Percentiles rank a stretch among this genome's conserved stretches.
These are phyloP conservation scores for Mycena sp. DNA, from an alignment of 1,284 basidiomycete species.

Conservation along the genomic window DNA sequence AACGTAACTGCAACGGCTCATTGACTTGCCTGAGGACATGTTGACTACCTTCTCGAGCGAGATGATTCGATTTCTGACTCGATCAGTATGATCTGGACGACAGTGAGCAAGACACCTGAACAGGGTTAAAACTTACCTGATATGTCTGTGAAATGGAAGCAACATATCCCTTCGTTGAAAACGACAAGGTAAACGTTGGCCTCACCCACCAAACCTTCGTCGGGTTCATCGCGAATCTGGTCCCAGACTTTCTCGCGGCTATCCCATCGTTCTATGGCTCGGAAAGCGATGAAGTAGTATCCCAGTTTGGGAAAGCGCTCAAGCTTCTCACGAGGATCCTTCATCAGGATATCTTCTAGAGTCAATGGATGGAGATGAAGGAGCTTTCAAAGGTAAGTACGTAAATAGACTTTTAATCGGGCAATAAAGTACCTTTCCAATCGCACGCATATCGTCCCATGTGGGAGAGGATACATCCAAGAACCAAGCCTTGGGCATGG, in stretches of 20 bases:
- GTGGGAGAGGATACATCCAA: slow-evolving; percentile 91
- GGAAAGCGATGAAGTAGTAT: slow-evolving; percentile 93
- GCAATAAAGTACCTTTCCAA: slow-evolving; percentile 74
- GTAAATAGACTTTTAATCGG: background rate
- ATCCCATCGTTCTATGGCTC: slow-evolving; percentile 77
- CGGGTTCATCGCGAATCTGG: slow-evolving; percentile 24
- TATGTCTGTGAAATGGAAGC: slow-evolving; percentile 96
- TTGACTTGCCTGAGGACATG: slow-evolving; percentile 72
- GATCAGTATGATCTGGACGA: slow-evolving; percentile 89
- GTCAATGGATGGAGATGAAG: slow-evolving; percentile 94
- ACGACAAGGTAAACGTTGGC: slow-evolving; percentile 92
- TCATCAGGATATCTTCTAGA: slow-evolving; percentile 94
- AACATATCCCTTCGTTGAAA: slow-evolving; percentile 79
- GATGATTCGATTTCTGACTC: slow-evolving; percentile 78
- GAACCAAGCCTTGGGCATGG: slow-evolving; percentile 80
- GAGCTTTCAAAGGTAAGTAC: slow-evolving; percentile 58
- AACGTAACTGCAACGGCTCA: background rate
- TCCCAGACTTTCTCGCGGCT: slow-evolving; percentile 46
- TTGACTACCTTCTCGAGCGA: slow-evolving; percentile 65
- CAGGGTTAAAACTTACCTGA: slow-evolving; percentile 66
- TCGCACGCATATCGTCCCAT: slow-evolving; percentile 89
- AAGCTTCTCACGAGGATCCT: slow-evolving; percentile 93
- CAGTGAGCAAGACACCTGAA: too few species aligned
- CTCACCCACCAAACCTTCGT: slow-evolving; percentile 71
- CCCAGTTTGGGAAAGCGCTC: slow-evolving; percentile 91